A percentile compares a stretch with the other conserved stretches of the same genome.
These are phyloP conservation scores for Sporothrix luriei DNA, from an alignment of 2,329 filamentous ascomycete genomes.

Conservation along the genomic window DNA sequence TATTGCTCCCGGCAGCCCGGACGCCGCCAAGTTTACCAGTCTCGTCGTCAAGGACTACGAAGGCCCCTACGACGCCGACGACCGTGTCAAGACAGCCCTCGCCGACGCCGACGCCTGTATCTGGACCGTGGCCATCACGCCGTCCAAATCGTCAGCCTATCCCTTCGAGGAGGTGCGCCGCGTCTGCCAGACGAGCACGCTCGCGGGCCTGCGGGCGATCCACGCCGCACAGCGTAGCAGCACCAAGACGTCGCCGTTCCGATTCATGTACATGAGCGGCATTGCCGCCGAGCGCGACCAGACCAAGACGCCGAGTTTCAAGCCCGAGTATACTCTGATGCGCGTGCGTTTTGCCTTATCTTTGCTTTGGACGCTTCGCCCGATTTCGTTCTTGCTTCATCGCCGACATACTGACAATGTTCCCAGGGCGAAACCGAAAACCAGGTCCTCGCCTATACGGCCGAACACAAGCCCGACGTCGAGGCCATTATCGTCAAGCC, in stretches of 20 bases:
- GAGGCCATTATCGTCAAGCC: conserved; percentile 49
- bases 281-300: conserved; percentile 49
- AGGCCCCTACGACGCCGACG: conserved; percentile 43
- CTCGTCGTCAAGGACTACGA: conserved; percentile 48
- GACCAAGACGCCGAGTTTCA: conserved; percentile 46
- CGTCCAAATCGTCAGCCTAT: conserved; percentile 40
- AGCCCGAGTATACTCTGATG: conserved; percentile 50
- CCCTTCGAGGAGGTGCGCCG: conserved; percentile 45
- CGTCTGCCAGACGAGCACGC: conserved; percentile 48
- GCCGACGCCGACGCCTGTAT: conserved; percentile 49
- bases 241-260: conserved; percentile 42
- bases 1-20: conserved; percentile 35
- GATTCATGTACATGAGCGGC: conserved; percentile 56
- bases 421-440: conserved; percentile 52
- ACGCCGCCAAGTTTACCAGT: conserved; percentile 46
- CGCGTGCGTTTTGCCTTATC: conserved; percentile 45
- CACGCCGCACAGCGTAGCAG: conserved; percentile 34
- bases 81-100: conserved; percentile 46
- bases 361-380: background rate
- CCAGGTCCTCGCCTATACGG: conserved; percentile 47
- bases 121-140: conserved; percentile 51
- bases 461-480: conserved; percentile 45
- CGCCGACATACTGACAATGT: background rate
- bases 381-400: background rate
- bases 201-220: conserved; percentile 38